Percentiles rank a stretch among this genome's conserved stretches.
phyloP scores from a whole-genome alignment of 257 asterid species.

The Gentiana macrophylla region DNA sequence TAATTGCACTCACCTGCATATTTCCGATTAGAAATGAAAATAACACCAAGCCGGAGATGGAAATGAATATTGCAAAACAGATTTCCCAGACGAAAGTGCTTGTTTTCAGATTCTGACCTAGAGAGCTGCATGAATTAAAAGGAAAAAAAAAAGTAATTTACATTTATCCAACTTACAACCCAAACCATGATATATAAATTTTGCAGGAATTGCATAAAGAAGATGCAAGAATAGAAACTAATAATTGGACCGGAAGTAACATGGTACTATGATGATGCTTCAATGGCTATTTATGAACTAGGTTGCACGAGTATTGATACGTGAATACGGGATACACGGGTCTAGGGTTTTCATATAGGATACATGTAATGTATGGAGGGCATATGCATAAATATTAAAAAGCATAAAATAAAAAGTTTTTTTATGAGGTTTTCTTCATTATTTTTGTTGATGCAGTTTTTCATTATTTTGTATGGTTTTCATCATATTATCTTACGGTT shows the following conservation, averaged over 20 bases:
- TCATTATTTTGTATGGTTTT: no score
- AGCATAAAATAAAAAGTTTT: no score
- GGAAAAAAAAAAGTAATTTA: not conserved
- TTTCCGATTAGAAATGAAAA: slow-evolving; percentile 93
- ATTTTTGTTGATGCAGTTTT: no score
- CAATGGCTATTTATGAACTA: not conserved
- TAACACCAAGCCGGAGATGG: slow-evolving; percentile 91
- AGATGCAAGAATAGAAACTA: not conserved
- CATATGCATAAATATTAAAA: no score
- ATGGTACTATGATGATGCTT: not conserved
- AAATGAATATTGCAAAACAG: slow-evolving; percentile 86
- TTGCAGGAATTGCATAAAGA: not conserved
- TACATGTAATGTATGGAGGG: no score
- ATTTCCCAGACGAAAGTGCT: slow-evolving; percentile 93
- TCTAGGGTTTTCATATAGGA: no score
- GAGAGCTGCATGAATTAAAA: slow-evolving; percentile 52
- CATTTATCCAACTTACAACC: not conserved
- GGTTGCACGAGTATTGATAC: no score
- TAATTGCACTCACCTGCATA: slow-evolving; percentile 71
- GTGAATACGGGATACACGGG: no score
- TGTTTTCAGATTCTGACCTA: slow-evolving; percentile 93
- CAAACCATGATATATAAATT: not conserved
- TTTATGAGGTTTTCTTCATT: no score
- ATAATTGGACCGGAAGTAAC: not conserved
- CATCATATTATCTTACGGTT: no score